phyloP scores from a whole-genome alignment of 2,329 filamentous ascomycete genomes.

The Cryphonectria japonica region DNA sequence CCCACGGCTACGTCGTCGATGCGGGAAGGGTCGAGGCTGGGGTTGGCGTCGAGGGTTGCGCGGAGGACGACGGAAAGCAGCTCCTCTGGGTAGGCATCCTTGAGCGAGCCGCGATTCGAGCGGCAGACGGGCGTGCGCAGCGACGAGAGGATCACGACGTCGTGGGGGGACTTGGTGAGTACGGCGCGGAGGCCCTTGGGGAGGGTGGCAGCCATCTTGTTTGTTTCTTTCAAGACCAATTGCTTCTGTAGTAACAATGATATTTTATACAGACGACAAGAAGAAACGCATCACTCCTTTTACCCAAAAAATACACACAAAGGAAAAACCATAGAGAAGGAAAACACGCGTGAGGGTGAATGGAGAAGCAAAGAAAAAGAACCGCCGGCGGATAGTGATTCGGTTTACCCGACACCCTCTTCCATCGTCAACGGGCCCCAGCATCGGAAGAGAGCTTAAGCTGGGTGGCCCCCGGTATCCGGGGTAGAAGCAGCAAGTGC shows the following conservation, averaged over 20 bases:
- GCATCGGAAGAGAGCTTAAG: constrained; percentile 23
- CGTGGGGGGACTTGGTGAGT: constrained; percentile 76
- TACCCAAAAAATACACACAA: too few species aligned
- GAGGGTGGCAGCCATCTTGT: constrained; percentile 47
- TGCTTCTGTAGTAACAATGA: background rate
- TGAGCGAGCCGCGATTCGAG: constrained; percentile 80
- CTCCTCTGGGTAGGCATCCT: constrained; percentile 90
- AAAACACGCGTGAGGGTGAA: background rate
- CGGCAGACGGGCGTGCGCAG: constrained; percentile 86
- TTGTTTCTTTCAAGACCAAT: background rate
- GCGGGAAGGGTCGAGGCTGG: constrained; percentile 68
- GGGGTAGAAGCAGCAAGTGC: constrained; percentile 12
- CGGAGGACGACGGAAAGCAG: constrained; percentile 70
- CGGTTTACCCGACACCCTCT: background rate
- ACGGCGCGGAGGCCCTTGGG: constrained; percentile 74
- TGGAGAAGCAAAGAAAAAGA: background rate
- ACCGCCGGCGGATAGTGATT: background rate
- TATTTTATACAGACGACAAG: background rate
- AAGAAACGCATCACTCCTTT: background rate
- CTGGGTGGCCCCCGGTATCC: background rate
- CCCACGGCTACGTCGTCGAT: constrained; percentile 86
- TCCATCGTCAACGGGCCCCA: background rate
- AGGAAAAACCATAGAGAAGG: background rate
- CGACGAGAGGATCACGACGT: constrained; percentile 88
- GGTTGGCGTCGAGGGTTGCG: constrained; percentile 73